These are phyloP conservation scores for Penicillium sp. DNA, from an alignment of 2,329 filamentous ascomycete species.

Conservation along the genomic window DNA sequence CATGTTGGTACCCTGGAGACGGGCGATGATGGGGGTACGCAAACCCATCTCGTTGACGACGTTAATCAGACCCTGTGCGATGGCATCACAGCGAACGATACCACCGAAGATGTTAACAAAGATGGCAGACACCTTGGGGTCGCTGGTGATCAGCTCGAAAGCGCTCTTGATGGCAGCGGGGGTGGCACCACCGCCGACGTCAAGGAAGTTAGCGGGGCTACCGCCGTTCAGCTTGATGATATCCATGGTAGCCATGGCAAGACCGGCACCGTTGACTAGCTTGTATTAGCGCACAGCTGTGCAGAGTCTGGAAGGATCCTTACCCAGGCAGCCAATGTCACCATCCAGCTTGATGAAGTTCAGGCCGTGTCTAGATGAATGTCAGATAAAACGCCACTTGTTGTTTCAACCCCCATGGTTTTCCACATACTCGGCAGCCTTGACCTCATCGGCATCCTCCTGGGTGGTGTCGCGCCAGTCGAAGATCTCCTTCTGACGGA, in stretches of 20 bases:
- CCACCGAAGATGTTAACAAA: slow-evolving; percentile 99
- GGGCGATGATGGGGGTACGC: slow-evolving; percentile 92
- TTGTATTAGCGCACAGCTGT: slow-evolving; percentile 12
- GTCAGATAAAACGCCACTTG: slow-evolving; percentile 13
- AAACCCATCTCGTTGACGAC: slow-evolving; percentile 94
- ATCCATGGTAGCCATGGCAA: slow-evolving; percentile 99
- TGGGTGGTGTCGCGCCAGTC: slow-evolving; percentile 89
- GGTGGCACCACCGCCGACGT: slow-evolving; percentile 96
- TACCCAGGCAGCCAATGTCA: slow-evolving; percentile 88
- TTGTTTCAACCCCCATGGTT: background rate
- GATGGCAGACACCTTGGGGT: slow-evolving; percentile 96
- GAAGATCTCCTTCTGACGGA: slow-evolving; percentile 96
- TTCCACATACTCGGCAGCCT: slow-evolving; percentile 72
- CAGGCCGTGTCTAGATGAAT: slow-evolving; percentile 60
- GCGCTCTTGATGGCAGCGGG: slow-evolving; percentile 95
- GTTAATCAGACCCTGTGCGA: slow-evolving; percentile 91
- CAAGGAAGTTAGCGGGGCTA: slow-evolving; percentile 94
- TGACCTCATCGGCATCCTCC: slow-evolving; percentile 96
- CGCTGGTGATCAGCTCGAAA: slow-evolving; percentile 97
- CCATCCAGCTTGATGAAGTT: slow-evolving; percentile 99
- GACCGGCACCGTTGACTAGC: slow-evolving; percentile 89
- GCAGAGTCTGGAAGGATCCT: slow-evolving; percentile 10
- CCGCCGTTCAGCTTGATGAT: slow-evolving; percentile 99
- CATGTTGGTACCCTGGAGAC: slow-evolving; percentile 98
- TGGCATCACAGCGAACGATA: slow-evolving; percentile 96